Evolutionary conservation across 495 filamentous ascomycete genomes (phyloP).

Genomic region (Penicillium fimorum): DNA sequence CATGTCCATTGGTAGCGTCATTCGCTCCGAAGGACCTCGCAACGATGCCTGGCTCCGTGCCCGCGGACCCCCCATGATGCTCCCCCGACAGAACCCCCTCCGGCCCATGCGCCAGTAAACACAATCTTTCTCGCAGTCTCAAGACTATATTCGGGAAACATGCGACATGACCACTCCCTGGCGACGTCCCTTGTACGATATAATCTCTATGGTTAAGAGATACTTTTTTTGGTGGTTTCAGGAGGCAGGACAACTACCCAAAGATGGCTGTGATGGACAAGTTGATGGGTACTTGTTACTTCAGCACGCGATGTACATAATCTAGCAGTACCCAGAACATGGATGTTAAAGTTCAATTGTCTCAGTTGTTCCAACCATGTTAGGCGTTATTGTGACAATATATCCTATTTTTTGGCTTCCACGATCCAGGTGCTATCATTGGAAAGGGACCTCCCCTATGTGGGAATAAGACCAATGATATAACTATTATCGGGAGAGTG

Average conservation of each 20-base stretch:
- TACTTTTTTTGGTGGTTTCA: slow-evolving; percentile 18
- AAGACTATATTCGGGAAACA: slow-evolving; percentile 15
- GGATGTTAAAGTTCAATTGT: slow-evolving; percentile 1
- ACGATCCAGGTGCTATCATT: not conserved
- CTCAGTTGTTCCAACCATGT: slow-evolving; percentile 1
- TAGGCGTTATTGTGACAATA: slow-evolving; percentile 1
- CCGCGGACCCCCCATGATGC: slow-evolving; percentile 48
- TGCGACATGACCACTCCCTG: slow-evolving; percentile 29
- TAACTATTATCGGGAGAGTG: not conserved
- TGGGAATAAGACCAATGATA: not conserved
- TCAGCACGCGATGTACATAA: slow-evolving; percentile 12
- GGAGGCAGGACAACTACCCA: not conserved
- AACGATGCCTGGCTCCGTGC: slow-evolving; percentile 51
- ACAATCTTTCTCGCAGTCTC: slow-evolving; percentile 5
- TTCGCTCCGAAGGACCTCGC: slow-evolving; percentile 72
- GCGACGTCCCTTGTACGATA: slow-evolving; percentile 41
- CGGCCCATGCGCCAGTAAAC: slow-evolving; percentile 38
- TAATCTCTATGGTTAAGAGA: slow-evolving; percentile 17
- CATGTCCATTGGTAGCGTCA: slow-evolving; percentile 97
- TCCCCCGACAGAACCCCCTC: slow-evolving; percentile 42
- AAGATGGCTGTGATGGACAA: not conserved
- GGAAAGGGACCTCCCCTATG: not conserved
- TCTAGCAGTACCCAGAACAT: slow-evolving; percentile 12
- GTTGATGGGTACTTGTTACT: slow-evolving; percentile 7
- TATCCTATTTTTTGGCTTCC: not conserved